Evolutionary conservation across 78 protist species (phyloP).

Genomic region (Dictyostelium capitatum): DNA sequence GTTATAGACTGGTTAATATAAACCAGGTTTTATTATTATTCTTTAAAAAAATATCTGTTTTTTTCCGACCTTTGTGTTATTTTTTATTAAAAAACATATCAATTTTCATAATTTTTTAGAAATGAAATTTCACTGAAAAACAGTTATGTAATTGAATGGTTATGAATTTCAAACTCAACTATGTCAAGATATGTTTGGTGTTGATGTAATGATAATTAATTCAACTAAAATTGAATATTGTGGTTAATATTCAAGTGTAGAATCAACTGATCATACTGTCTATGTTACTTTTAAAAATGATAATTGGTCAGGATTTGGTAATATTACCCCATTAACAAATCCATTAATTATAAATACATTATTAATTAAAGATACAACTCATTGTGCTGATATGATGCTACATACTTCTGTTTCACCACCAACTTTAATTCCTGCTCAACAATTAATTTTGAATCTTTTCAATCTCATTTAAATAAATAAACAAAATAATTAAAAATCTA

Average conservation of each 20-base stretch:
- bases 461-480: no score
- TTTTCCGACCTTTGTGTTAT: no score
- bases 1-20: no score
- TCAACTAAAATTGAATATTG: conserved; percentile 81
- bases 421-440: conserved; percentile 50
- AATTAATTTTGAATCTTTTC: no score
- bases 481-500: no score
- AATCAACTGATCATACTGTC: conserved; percentile 5
- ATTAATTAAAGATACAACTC: conserved; percentile 67
- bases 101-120: no score
- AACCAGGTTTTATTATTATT: no score
- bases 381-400: conserved; percentile 80
- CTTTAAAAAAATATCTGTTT: no score
- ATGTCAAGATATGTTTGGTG: conserved; percentile 53
- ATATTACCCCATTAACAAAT: conserved; percentile 16
- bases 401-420: conserved; percentile 56
- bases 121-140: no score
- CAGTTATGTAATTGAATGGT: no score
- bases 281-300: conserved; percentile 66
- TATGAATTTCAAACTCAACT: conserved; percentile 18
- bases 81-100: no score
- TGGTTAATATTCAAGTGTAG: conserved; percentile 65
- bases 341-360: conserved; percentile 2
- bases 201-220: neutral
- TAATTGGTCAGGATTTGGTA: conserved; percentile 83